Conservation (phyloP, 2,329 filamentous ascomycete species). For the Pseudogymnoascus sp. region DNA sequence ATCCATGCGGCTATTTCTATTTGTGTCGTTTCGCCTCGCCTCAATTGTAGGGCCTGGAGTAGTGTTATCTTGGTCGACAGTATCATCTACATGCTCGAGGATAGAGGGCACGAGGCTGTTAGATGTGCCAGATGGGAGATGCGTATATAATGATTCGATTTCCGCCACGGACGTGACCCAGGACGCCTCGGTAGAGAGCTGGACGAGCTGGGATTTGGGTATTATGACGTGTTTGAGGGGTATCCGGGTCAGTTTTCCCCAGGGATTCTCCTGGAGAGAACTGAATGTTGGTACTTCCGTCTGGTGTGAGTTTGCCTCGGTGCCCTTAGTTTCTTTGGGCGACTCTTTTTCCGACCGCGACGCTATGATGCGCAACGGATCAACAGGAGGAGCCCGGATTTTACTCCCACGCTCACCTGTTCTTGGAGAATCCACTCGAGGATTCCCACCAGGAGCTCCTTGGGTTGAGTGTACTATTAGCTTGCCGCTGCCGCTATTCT, state of each 20-base stretch:
- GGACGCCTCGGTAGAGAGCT: not conserved
- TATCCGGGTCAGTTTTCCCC: not conserved
- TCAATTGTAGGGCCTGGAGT: not conserved
- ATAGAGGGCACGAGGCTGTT: not conserved
- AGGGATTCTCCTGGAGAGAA: not conserved
- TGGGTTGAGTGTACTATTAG: not conserved
- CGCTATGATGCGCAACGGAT: not conserved
- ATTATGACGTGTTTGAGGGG: slow-evolving; percentile 3
- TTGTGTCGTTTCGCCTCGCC: not conserved
- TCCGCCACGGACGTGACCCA: not conserved
- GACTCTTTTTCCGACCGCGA: not conserved
- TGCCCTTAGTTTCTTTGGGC: not conserved
- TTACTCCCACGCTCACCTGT: not conserved
- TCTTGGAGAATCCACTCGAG: not conserved
- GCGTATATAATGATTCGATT: not conserved
- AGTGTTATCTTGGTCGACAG: not conserved
- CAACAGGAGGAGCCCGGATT: not conserved
- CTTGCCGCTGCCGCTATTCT: not conserved
- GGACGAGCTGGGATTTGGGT: not conserved
- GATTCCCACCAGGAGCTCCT: not conserved
- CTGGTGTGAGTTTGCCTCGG: not conserved
- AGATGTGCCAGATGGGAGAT: not conserved
- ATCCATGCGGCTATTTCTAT: not conserved
- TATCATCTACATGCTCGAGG: not conserved
- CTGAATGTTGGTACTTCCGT: not conserved